Percentiles rank a stretch among this genome's conserved stretches.
phyloP scores from a whole-genome alignment of 768 basidiomycete genomes.

The Russula ochroleuca region DNA sequence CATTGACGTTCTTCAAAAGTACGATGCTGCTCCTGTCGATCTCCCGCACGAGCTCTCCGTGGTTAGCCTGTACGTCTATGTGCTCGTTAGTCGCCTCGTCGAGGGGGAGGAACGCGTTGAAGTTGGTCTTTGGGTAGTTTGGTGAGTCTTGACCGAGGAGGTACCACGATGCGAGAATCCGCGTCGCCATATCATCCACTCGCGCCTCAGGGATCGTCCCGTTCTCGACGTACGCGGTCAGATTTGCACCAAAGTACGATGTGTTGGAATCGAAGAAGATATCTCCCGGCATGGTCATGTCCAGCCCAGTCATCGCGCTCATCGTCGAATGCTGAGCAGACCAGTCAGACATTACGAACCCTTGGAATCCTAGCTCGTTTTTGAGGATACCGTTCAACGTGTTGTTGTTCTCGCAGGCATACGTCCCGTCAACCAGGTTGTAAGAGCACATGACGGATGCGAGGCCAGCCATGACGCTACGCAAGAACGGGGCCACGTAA shows the following conservation, averaged over 20 bases:
- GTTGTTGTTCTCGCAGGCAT: constrained; percentile 71
- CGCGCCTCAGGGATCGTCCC: constrained; percentile 62
- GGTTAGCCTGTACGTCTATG: constrained; percentile 66
- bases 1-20: constrained; percentile 65
- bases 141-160: constrained; percentile 58
- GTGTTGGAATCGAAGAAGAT: constrained; percentile 44
- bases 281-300: constrained; percentile 62
- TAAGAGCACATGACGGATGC: constrained; percentile 74
- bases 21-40: constrained; percentile 75
- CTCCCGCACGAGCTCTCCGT: constrained; percentile 60
- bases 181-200: constrained; percentile 77
- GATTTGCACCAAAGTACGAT: constrained; percentile 63
- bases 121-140: constrained; percentile 62
- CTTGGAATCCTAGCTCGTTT: constrained; percentile 71
- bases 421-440: constrained; percentile 65
- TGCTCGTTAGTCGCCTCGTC: constrained; percentile 54
- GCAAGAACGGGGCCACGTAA: constrained; percentile 65
- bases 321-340: constrained; percentile 58
- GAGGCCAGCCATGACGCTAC: constrained; percentile 70
- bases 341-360: constrained; percentile 78
- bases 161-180: constrained; percentile 72
- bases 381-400: constrained; percentile 72
- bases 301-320: constrained; percentile 55
- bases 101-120: constrained; percentile 57
- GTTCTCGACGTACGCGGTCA: constrained; percentile 65